phyloP scores from a whole-genome alignment of 2,329 filamentous ascomycete genomes.

The Zymoseptoria tritici region DNA sequence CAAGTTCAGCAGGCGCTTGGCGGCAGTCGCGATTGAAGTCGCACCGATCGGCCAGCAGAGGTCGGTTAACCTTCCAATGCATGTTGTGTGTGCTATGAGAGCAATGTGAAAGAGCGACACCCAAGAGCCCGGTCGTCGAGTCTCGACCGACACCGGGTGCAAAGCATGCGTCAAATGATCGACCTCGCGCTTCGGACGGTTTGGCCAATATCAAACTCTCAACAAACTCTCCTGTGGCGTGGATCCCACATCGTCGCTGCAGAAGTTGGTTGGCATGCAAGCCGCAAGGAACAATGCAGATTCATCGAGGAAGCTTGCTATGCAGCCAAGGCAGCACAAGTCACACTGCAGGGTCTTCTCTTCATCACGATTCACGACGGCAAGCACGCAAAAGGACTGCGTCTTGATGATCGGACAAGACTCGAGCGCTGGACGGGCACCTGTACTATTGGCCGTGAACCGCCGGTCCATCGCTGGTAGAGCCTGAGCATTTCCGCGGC shows the following conservation, averaged over 20 bases:
- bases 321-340: neutral
- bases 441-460: slow-evolving; percentile 12
- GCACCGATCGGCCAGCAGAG: neutral
- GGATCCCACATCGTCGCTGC: neutral
- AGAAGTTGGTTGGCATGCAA: neutral
- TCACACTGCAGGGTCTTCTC: neutral
- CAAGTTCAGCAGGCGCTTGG: neutral
- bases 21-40: neutral
- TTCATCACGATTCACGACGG: neutral
- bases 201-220: neutral
- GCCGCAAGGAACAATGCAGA: neutral
- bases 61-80: neutral
- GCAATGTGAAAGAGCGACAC: neutral
- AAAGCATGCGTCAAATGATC: neutral
- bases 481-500: slow-evolving; percentile 12
- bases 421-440: neutral
- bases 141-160: neutral
- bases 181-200: neutral
- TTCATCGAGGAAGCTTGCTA: neutral
- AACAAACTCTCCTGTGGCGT: neutral
- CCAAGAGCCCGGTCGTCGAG: neutral
- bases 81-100: neutral
- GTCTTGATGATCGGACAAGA: neutral
- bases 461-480: slow-evolving; percentile 15
- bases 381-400: neutral